phyloP scores from a whole-genome alignment of 1,284 basidiomycete species.

The Heterobasidion parviporum region DNA sequence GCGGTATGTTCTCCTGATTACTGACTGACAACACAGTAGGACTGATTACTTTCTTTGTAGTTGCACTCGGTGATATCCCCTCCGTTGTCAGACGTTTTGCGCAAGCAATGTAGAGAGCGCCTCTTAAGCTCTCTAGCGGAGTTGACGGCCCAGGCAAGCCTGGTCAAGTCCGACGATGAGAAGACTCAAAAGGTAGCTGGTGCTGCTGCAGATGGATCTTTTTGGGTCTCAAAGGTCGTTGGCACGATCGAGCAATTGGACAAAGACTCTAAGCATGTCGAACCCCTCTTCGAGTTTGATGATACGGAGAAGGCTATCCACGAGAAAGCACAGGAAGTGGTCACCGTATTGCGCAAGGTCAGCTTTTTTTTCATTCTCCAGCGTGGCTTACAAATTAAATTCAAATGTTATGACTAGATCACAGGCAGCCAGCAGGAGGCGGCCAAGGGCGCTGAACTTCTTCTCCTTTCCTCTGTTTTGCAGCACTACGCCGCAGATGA shows the following conservation, averaged over 20 bases:
- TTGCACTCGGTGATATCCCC: slow-evolving; percentile 58
- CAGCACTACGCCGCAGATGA: slow-evolving; percentile 53
- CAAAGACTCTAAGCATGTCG: slow-evolving; percentile 65
- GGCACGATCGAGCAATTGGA: slow-evolving; percentile 53
- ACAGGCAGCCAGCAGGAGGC: slow-evolving; percentile 41
- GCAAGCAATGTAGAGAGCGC: slow-evolving; percentile 57
- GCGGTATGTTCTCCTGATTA: slow-evolving; percentile 43
- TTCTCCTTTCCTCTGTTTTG: slow-evolving; percentile 62
- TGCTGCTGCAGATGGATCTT: slow-evolving; percentile 62
- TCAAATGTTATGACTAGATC: slow-evolving; percentile 24
- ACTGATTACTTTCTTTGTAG: slow-evolving; percentile 25
- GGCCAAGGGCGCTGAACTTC: slow-evolving; percentile 60
- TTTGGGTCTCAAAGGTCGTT: slow-evolving; percentile 75
- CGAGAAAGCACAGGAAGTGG: slow-evolving; percentile 36
- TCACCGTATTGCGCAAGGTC: slow-evolving; percentile 43
- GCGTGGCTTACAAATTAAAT: not conserved
- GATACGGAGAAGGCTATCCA: slow-evolving; percentile 47
- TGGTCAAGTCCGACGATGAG: slow-evolving; percentile 42
- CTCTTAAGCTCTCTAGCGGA: slow-evolving; percentile 75
- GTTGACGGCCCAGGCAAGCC: slow-evolving; percentile 50
- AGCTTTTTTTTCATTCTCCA: slow-evolving; percentile 2
- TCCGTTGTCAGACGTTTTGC: slow-evolving; percentile 64
- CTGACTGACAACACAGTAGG: not conserved
- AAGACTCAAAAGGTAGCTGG: slow-evolving; percentile 49
- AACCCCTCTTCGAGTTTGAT: slow-evolving; percentile 45